Evolutionary conservation across 2,329 filamentous ascomycete genomes (phyloP).

Genomic region (Byssothecium circinans): DNA sequence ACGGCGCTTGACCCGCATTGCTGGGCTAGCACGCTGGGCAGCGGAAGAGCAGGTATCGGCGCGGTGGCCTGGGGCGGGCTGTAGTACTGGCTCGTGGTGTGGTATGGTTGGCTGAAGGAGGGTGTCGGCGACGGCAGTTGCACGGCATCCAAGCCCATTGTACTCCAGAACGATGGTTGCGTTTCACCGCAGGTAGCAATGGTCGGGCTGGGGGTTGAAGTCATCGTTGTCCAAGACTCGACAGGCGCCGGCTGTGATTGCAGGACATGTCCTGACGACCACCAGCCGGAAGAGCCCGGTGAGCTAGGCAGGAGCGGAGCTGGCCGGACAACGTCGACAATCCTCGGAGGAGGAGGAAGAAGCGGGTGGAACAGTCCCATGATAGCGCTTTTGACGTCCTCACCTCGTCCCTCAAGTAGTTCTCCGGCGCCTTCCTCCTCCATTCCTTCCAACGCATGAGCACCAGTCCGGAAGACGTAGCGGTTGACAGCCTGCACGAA

Average conservation of each 20-base stretch:
- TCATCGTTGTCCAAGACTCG: conserved; percentile 87
- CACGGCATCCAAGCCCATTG: conserved; percentile 72
- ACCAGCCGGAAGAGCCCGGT: conserved; percentile 73
- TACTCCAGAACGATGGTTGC: conserved; percentile 74
- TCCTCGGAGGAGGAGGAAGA: conserved; percentile 81
- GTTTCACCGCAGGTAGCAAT: conserved; percentile 71
- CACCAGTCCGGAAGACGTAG: conserved; percentile 90
- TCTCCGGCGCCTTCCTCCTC: conserved; percentile 97
- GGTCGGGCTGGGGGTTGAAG: conserved; percentile 77
- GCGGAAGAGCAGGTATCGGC: conserved; percentile 73
- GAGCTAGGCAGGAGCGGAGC: conserved; percentile 84
- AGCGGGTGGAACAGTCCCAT: conserved; percentile 81
- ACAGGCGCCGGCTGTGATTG: conserved; percentile 69
- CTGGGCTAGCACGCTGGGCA: conserved; percentile 85
- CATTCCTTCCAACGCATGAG: conserved; percentile 86
- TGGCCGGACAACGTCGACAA: conserved; percentile 86
- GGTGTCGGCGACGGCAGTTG: conserved; percentile 75
- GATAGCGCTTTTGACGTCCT: conserved; percentile 89
- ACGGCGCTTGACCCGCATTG: conserved; percentile 71
- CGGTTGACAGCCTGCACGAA: conserved; percentile 97
- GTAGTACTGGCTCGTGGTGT: conserved; percentile 73
- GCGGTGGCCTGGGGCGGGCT: conserved; percentile 74
- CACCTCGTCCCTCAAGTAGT: conserved; percentile 84
- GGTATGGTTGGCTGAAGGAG: conserved; percentile 77
- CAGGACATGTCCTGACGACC: conserved; percentile 61